Conservation (phyloP, 2,329 filamentous ascomycete species). For the Setomelanomma holmii region DNA sequence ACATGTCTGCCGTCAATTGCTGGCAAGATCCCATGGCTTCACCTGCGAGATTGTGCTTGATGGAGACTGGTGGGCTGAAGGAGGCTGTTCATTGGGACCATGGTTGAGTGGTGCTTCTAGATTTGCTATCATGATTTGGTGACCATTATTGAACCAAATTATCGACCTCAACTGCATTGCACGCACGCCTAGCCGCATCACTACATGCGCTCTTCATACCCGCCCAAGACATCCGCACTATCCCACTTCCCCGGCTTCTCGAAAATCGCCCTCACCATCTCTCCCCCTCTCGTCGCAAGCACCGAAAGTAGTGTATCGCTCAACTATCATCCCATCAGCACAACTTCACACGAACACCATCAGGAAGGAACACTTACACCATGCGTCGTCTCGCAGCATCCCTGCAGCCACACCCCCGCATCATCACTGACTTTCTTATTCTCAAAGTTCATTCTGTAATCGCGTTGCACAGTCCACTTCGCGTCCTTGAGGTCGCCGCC, state of each 20-base stretch:
- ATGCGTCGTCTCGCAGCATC: constrained; percentile 91
- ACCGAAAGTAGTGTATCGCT: constrained; percentile 85
- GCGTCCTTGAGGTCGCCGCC: constrained; percentile 51
- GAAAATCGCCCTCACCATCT: constrained; percentile 81
- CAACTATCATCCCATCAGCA: constrained; percentile 58
- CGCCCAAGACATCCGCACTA: constrained; percentile 30
- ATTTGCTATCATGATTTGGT: too few relatives aligned
- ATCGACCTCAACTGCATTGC: too few relatives aligned
- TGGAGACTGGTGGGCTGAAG: too few relatives aligned
- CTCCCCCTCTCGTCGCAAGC: constrained; percentile 75
- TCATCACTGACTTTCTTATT: constrained; percentile 71
- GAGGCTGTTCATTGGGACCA: too few relatives aligned
- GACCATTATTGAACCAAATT: too few relatives aligned
- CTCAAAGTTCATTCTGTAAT: constrained; percentile 80
- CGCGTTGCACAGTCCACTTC: constrained; percentile 72
- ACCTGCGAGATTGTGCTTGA: too few relatives aligned
- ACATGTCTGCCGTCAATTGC: not conserved
- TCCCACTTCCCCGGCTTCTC: constrained; percentile 44
- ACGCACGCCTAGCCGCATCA: not conserved
- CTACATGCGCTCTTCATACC: constrained; percentile 27
- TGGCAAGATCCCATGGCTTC: too few relatives aligned
- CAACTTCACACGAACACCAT: not conserved
- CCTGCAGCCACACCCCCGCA: constrained; percentile 89
- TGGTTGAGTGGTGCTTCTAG: too few relatives aligned
- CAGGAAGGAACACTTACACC: constrained; percentile 68